Evolutionary conservation across 2,329 filamentous ascomycete species (phyloP), one percentile per base, ranked within the genome.

Genomic region (Sarocladiaceae sp.): DNA sequence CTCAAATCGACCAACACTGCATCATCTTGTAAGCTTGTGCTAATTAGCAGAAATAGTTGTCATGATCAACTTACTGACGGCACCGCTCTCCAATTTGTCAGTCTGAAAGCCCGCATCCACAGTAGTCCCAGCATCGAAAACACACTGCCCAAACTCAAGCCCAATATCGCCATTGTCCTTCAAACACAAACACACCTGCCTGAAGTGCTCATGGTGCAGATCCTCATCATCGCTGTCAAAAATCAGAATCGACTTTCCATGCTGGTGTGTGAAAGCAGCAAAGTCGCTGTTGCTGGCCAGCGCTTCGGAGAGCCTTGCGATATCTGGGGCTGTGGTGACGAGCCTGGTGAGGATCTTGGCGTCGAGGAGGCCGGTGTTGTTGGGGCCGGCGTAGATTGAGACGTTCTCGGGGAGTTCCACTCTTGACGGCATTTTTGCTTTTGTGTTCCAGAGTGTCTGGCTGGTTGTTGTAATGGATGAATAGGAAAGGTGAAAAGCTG

Each of bases 131-230:
- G 47, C 47, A 18, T 50, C 47, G 18, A 50, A 50, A 4, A 50
- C 47, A 17, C 47, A 50, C 47, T 36, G 29, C 12, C 29, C 47
- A 33, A 18, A 50, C 17, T 50, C 29, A 13, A 50, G 25, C 15
- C 47, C 47, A n/a, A 50, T 50, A 20, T 50, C 47, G 29, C 47
- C 47, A 20, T 50, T 50, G 31, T 50, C 33, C 31, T 50, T 50
- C 29, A 50, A 22, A n/a, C 47, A 31, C 31, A 50, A n/a, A 17
- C 47, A 50, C 18, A 50, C 33, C 29, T 50, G 29, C 18, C 47
- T 36, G 31, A 50, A 50, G 33, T 50, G 47, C 18, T 50, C 47
- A 23, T 50, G 47, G 18, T 50, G 47, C 18, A 31, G 15, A 13
- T 50, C 47, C 33, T 36, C 17, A 12, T 50, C 47, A 4, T 37